phyloP scores from a whole-genome alignment of 352 stramenopile species.

The Pythium grandisporangium region DNA sequence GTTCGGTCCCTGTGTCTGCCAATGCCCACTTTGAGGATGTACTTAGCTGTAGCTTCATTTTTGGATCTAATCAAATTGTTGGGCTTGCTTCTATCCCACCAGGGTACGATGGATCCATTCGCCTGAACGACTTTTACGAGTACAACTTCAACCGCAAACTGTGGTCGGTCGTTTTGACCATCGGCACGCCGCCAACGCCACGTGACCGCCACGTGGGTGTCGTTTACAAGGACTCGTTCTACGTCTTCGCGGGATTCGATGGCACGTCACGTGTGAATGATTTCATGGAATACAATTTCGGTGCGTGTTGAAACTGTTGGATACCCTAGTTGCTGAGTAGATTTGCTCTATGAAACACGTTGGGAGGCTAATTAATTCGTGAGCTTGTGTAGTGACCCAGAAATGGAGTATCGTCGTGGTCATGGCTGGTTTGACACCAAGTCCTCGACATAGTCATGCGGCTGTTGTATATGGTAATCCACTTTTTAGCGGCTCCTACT shows the following conservation, averaged over 20 bases:
- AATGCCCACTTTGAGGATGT: too few species aligned
- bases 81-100: conserved; percentile 9
- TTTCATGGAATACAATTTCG: conserved; percentile 94
- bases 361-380: too few species aligned
- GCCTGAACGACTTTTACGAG: conserved; percentile 92
- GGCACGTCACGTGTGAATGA: conserved; percentile 90
- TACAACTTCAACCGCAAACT: conserved; percentile 86
- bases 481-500: neutral
- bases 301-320: conserved; percentile 22
- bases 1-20: too few species aligned
- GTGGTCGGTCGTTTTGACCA: conserved; percentile 63
- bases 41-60: too few species aligned
- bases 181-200: conserved; percentile 71
- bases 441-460: conserved; percentile 92
- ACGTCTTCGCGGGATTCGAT: conserved; percentile 93
- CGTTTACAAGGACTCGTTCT: conserved; percentile 91
- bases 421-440: conserved; percentile 81
- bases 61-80: too few species aligned
- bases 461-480: conserved; percentile 80
- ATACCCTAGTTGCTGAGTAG: neutral
- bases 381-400: conserved; percentile 65
- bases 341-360: neutral
- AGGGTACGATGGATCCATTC: conserved; percentile 90
- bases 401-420: conserved; percentile 69
- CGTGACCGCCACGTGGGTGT: conserved; percentile 93